Base-by-base conservation (phyloP, 768 basidiomycete species). In the Hirschioporus abietinus region DNA sequence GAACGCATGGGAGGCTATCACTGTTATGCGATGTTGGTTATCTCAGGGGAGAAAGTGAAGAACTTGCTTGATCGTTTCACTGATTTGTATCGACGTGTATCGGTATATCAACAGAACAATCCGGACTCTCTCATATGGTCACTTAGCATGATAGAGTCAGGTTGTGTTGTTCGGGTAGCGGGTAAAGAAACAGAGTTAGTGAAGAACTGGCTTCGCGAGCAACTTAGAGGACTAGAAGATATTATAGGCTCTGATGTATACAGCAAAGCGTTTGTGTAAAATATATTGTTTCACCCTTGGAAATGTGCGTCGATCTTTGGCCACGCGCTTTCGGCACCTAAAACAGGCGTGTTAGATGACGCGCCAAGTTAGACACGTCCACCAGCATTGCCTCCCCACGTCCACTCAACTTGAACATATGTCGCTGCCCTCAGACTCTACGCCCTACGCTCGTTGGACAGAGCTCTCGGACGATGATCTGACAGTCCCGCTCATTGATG, bases 1-100 rank as follows among this genome's bases (percentile, higher is more conserved):
- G 84, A 88, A 60, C 83, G 83, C 67, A 81, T 97, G 65, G 81
- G 80, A 9, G 94, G 95, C 1, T 98, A 96, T 74, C 84, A 90
- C 8, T 96, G 94, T 76, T 98, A 96, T 76, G 95, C 93, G 23
- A 95, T 88, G 69, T 76, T 96, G 23, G 80, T 97, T 68, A 82
- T 98, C 68, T 85, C 84, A 68, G 96, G 96, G 3, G 89, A 91
- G 0, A 75, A 81, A 65, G 79, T 88, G 23, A 76, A 78, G 60
- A 71, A 71, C 1, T 77, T 89, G 6, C 78, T 90, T 35, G 65
- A 73, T 1, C 74, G 80, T 62, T 78, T 98, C 63, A 72, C 76
- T 25, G 75, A 68, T 24, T 74, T 81, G 69, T 89, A 89, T 70
- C 76, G 80, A 63, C 70, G 76, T 18, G 86, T 88, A 35, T 81